Percentiles rank a stretch among this genome's conserved stretches.
Evolutionary conservation across 1,284 basidiomycete species (phyloP).

Genomic region (Rhodotorula sp.): DNA sequence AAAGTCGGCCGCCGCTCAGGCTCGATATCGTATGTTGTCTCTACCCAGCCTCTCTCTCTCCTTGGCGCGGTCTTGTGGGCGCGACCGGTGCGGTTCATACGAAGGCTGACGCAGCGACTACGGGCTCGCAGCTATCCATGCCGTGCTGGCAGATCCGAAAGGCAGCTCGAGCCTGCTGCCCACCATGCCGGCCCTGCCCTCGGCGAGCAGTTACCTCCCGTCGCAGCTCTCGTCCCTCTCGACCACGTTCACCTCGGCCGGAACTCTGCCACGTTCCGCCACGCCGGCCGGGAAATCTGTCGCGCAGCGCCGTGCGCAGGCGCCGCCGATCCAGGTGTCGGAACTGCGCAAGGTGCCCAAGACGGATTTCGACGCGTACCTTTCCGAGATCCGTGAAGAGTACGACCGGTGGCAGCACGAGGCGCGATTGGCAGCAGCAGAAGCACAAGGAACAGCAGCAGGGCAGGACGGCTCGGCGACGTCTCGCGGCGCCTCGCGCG

Average conservation of each 20-base stretch:
- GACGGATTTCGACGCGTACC: slow-evolving; percentile 44
- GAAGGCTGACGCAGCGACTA: too few species aligned
- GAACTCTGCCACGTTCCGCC: slow-evolving; percentile 26
- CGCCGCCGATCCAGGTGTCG: slow-evolving; percentile 33
- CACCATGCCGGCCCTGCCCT: slow-evolving; percentile 27
- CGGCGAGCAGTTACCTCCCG: slow-evolving; percentile 38
- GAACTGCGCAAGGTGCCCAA: slow-evolving; percentile 26
- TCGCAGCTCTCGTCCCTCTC: slow-evolving; percentile 35
- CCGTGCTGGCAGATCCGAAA: slow-evolving; percentile 16
- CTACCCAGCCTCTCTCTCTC: not conserved
- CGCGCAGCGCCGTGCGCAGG: slow-evolving; percentile 33
- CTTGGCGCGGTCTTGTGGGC: too few species aligned
- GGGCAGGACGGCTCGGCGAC: not conserved
- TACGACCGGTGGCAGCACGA: slow-evolving; percentile 49
- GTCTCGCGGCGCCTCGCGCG: slow-evolving; percentile 21
- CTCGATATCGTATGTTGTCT: slow-evolving; percentile 5
- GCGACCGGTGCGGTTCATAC: too few species aligned
- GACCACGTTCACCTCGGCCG: slow-evolving; percentile 40
- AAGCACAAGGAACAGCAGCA: not conserved
- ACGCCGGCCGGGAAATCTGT: slow-evolving; percentile 25
- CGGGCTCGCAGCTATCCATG: slow-evolving; percentile 17
- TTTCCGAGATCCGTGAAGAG: slow-evolving; percentile 42
- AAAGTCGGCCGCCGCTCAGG: not conserved
- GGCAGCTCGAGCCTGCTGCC: slow-evolving; percentile 22
- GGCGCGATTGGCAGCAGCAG: slow-evolving; percentile 36